Percentiles rank a stretch among this genome's conserved stretches.
Conservation (phyloP, 345 rosid genomes). For the Camelina hispida region DNA sequence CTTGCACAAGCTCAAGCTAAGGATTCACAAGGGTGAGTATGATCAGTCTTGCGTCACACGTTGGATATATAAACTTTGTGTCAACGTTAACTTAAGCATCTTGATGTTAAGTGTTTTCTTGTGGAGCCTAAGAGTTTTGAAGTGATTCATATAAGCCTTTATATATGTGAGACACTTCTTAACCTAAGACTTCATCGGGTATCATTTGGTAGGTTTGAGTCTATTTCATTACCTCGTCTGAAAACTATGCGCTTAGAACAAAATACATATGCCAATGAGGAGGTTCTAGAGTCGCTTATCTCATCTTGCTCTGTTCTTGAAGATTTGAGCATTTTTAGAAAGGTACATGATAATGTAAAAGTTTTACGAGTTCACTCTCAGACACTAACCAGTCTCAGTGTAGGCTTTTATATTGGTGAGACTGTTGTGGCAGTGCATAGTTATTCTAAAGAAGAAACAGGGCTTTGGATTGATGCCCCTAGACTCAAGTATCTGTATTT, state of each 20-base stretch:
- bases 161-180: not conserved
- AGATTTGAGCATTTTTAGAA: conserved; percentile 20
- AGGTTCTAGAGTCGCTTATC: conserved; percentile 2
- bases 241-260: not conserved
- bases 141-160: not conserved
- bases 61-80: not conserved
- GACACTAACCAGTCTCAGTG: conserved; percentile 6
- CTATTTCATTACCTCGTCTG: not conserved
- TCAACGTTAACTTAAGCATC: not conserved
- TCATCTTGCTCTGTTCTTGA: conserved; percentile 10
- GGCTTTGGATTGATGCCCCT: not conserved
- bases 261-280: not conserved
- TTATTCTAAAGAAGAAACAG: not conserved
- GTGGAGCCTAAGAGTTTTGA: too few relatives aligned
- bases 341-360: not conserved
- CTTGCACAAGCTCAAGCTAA: not conserved
- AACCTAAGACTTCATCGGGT: not conserved
- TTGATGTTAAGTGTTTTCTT: not conserved
- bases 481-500: conserved; percentile 8
- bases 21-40: not conserved
- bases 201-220: not conserved
- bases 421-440: not conserved
- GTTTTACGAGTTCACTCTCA: conserved; percentile 13
- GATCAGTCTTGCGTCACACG: not conserved
- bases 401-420: not conserved